Evolutionary conservation across 2,329 filamentous ascomycete species (phyloP), one percentile per base, ranked within the genome.

Genomic region (Venturia asperata): DNA sequence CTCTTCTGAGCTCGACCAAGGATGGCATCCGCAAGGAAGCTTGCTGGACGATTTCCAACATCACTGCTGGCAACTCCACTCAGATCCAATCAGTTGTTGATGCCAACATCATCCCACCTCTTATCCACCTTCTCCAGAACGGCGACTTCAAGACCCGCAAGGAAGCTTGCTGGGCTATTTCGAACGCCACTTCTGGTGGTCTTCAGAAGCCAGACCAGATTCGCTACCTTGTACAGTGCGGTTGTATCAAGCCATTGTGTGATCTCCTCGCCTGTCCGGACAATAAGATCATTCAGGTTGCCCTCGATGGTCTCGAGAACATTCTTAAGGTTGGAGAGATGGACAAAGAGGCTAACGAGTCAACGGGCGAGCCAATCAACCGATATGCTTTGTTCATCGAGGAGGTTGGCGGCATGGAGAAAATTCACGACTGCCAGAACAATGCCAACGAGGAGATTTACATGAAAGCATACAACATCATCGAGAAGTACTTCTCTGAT

Each of bases 381-480:
- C 89, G 91, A 70, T 99, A 96, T 74, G 94, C 94, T 60, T 85
- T 99, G 69, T 97, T 96, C 80, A 99, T 99, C 70, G 94, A 99
- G 80, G 94, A 99, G 79, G 96, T 92, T 71, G 91, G 92, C 74
- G 94, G 94, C 70, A 99, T 99, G 94, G 94, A 97, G 83, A 97
- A 97, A 88, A 97, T 99, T 71, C 94, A 99, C 80, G 93, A 97
- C 72, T 97, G 94, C 85, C 94, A 99, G 83, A 97, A 95, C 82
- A 99, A 99, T 74, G 93, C 93, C 82, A 99, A 99, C 80, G 94
- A 99, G 81, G 94, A 99, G 80, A 99, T 99, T 72, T 99, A 99
- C 84, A 97, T 99, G 93, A 99, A 99, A 87, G 94, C 94, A 0
- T 99, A 97, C 85, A 97, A 96, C 85, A 99, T 99, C 79, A 99